These are phyloP conservation scores for Phlegmacium glaucopus DNA, from an alignment of 768 basidiomycete species.

Conservation along the genomic window DNA sequence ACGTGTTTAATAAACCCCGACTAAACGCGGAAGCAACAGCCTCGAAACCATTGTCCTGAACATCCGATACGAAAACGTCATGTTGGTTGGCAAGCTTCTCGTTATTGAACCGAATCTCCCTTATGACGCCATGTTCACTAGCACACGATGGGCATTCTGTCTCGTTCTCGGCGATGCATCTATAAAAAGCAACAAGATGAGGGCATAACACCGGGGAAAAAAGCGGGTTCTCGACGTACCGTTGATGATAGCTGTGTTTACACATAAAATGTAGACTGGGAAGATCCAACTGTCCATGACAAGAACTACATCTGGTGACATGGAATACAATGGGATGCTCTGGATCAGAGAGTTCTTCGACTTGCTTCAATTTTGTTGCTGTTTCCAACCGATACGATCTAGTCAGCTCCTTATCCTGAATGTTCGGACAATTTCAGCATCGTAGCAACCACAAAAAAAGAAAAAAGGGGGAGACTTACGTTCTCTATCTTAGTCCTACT, in stretches of 20 bases:
- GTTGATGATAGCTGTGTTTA: slow-evolving; percentile 93
- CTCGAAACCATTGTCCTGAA: slow-evolving; percentile 68
- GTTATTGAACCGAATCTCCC: slow-evolving; percentile 87
- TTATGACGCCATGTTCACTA: slow-evolving; percentile 81
- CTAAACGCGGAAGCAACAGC: slow-evolving; percentile 71
- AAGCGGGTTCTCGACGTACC: slow-evolving; percentile 58
- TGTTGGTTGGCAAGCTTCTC: slow-evolving; percentile 80
- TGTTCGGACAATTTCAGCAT: slow-evolving; percentile 1
- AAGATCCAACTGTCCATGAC: slow-evolving; percentile 86
- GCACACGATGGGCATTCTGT: slow-evolving; percentile 89
- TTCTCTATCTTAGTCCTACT: slow-evolving; percentile 75
- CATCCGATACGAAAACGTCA: slow-evolving; percentile 74
- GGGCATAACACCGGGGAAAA: background rate
- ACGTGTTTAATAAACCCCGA: slow-evolving; percentile 55
- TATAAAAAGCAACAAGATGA: slow-evolving; percentile 24
- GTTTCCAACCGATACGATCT: slow-evolving; percentile 90
- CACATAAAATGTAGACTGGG: slow-evolving; percentile 98
- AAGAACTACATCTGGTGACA: slow-evolving; percentile 88
- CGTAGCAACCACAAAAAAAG: slow-evolving; percentile 1
- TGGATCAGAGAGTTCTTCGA: slow-evolving; percentile 75
- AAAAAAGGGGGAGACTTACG: slow-evolving; percentile 48
- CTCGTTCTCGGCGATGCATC: slow-evolving; percentile 87
- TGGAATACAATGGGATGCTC: slow-evolving; percentile 87
- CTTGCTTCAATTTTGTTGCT: slow-evolving; percentile 71
- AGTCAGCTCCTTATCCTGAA: slow-evolving; percentile 81